A percentile compares a stretch with the other conserved stretches of the same genome.
Evolutionary conservation across 2,329 filamentous ascomycete genomes (phyloP).

Genomic region (Aspergillus niger): DNA sequence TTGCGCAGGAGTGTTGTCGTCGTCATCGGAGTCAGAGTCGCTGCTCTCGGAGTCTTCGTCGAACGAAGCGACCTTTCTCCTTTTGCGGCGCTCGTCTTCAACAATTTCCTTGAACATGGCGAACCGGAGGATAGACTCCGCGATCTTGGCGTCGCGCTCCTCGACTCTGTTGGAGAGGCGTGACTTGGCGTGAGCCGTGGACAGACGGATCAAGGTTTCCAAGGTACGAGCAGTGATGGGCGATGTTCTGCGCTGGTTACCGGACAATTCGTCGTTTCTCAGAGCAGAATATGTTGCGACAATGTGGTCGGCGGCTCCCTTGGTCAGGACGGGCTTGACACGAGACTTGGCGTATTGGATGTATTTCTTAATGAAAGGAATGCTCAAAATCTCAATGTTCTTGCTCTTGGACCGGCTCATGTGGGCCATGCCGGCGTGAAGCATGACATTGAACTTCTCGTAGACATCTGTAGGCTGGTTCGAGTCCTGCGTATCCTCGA

Average conservation of each 20-base stretch:
- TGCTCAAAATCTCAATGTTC: constrained; percentile 85
- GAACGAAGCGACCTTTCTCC: constrained; percentile 72
- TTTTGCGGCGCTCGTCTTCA: constrained; percentile 74
- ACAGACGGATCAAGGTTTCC: constrained; percentile 96
- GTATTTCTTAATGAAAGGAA: constrained; percentile 99
- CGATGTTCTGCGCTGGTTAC: constrained; percentile 88
- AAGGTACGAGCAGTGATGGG: constrained; percentile 96
- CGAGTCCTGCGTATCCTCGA: constrained; percentile 72
- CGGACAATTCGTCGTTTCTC: constrained; percentile 92
- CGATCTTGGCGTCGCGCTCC: constrained; percentile 81
- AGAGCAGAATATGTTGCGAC: constrained; percentile 87
- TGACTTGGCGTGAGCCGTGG: constrained; percentile 92
- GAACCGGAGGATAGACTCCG: constrained; percentile 87
- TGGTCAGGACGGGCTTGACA: constrained; percentile 85
- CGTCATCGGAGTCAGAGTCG: constrained; percentile 43
- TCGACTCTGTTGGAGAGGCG: constrained; percentile 86
- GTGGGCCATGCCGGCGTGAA: constrained; percentile 87
- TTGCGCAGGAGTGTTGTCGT: constrained; percentile 28
- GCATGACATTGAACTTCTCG: constrained; percentile 94
- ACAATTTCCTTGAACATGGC: constrained; percentile 97
- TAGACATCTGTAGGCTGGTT: constrained; percentile 82
- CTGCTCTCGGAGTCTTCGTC: constrained; percentile 59
- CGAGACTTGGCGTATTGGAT: constrained; percentile 96
- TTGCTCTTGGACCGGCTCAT: constrained; percentile 72
- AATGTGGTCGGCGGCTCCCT: constrained; percentile 89